Evolutionary conservation across 1,284 basidiomycete genomes (phyloP).

Genomic region (Moesziomyces globuligerus): DNA sequence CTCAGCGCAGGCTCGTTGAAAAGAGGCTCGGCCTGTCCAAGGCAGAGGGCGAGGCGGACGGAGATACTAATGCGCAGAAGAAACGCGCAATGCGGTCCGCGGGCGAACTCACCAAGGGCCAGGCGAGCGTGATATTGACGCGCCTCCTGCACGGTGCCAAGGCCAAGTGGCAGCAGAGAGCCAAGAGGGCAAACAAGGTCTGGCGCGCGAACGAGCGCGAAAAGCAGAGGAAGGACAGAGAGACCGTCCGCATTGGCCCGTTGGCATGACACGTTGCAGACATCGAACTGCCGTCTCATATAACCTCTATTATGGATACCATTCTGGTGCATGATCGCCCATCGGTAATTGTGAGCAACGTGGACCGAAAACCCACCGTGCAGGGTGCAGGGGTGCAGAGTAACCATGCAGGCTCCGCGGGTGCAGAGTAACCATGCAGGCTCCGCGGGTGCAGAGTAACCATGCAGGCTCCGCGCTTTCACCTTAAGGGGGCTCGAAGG

Average conservation of each 20-base stretch:
- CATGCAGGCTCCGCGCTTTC: too few species aligned
- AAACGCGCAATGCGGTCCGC: conserved; percentile 25
- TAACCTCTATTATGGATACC: too few species aligned
- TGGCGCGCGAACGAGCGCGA: conserved; percentile 40
- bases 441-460: too few species aligned
- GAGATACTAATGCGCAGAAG: conserved; percentile 9
- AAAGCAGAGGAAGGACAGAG: conserved; percentile 23
- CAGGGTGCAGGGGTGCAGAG: too few species aligned
- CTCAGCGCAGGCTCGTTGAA: conserved; percentile 75
- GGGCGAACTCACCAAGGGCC: conserved; percentile 49
- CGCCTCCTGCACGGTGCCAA: conserved; percentile 51
- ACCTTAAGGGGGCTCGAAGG: too few species aligned
- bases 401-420: too few species aligned
- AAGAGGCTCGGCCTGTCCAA: conserved; percentile 71
- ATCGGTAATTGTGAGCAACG: too few species aligned
- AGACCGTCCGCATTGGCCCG: conserved; percentile 50
- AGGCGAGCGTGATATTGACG: conserved; percentile 50
- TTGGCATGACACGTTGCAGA: conserved; percentile 10
- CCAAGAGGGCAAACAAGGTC: conserved; percentile 34
- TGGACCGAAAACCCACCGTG: too few species aligned
- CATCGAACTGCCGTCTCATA: too few species aligned
- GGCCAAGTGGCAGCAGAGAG: conserved; percentile 42
- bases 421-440: too few species aligned
- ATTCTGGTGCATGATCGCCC: too few species aligned
- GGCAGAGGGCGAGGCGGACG: not conserved